Conservation (phyloP, 495 filamentous ascomycete genomes). For the Xylaria intraflava region DNA sequence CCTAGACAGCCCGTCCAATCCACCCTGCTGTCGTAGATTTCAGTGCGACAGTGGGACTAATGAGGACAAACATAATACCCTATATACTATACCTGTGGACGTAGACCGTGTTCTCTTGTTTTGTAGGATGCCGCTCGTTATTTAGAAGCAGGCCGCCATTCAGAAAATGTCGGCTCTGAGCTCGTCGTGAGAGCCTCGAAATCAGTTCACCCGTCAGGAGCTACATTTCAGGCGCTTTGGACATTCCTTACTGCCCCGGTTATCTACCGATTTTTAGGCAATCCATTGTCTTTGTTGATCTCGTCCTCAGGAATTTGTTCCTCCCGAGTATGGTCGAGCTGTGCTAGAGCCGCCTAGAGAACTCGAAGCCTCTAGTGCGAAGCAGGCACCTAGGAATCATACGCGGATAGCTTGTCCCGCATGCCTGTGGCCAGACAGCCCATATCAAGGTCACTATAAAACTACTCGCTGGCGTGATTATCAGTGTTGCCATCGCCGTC, state of each 20-base stretch:
- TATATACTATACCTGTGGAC: background rate
- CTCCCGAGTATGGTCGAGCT: conserved; percentile 27
- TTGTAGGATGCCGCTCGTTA: too few relatives aligned
- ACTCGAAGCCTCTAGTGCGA: conserved; percentile 33
- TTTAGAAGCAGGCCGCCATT: too few relatives aligned
- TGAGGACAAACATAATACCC: conserved; percentile 44
- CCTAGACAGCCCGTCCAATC: conserved; percentile 58
- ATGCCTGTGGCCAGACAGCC: conserved; percentile 27
- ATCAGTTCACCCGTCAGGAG: too few relatives aligned
- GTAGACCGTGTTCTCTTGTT: background rate
- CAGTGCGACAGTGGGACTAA: conserved; percentile 54
- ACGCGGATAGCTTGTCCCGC: conserved; percentile 21
- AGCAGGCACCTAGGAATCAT: conserved; percentile 24
- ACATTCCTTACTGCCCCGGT: background rate
- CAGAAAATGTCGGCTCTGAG: too few relatives aligned
- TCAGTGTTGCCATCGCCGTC: conserved; percentile 33
- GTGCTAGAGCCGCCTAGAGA: conserved; percentile 27
- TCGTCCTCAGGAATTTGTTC: conserved; percentile 30
- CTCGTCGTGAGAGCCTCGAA: too few relatives aligned
- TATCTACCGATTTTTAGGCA: conserved; percentile 29
- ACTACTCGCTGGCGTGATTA: conserved; percentile 36
- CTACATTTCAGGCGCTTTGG: background rate
- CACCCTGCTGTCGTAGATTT: conserved; percentile 49
- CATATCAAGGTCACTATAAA: conserved; percentile 30
- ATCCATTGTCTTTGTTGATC: conserved; percentile 29